A percentile compares a stretch with the other conserved stretches of the same genome.
Conservation (phyloP, 2,329 filamentous ascomycete genomes). For the Venturia effusa region DNA sequence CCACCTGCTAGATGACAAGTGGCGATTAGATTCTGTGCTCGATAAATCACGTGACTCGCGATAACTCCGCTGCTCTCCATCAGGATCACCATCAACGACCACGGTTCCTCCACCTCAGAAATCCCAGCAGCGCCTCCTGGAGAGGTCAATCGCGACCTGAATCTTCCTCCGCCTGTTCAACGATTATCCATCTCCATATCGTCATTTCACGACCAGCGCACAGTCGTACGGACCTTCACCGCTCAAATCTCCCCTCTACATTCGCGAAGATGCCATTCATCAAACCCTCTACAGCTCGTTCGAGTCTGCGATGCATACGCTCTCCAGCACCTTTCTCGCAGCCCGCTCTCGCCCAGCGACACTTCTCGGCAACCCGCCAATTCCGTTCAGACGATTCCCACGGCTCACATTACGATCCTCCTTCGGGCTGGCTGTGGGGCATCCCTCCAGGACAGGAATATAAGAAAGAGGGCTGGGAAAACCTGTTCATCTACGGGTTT, state of each 20-base stretch:
- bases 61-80: no score
- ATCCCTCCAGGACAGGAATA: conserved; percentile 92
- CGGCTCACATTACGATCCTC: conserved; percentile 78
- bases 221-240: background rate
- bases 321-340: background rate
- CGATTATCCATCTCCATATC: background rate
- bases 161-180: background rate
- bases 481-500: conserved; percentile 73
- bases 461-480: conserved; percentile 95
- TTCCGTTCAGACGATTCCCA: conserved; percentile 27
- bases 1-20: no score
- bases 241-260: background rate
- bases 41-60: background rate
- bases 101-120: background rate
- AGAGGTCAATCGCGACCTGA: background rate
- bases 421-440: conserved; percentile 84
- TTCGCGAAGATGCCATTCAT: background rate
- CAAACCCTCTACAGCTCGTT: background rate
- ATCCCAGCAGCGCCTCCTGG: background rate
- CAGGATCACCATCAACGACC: background rate
- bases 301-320: background rate
- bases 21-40: no score
- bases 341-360: background rate
- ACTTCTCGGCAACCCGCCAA: conserved; percentile 5
- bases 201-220: background rate